These are phyloP conservation scores for Zanthoxylum bungeanum DNA, from an alignment of 345 rosid genomes.

Conservation along the genomic window DNA sequence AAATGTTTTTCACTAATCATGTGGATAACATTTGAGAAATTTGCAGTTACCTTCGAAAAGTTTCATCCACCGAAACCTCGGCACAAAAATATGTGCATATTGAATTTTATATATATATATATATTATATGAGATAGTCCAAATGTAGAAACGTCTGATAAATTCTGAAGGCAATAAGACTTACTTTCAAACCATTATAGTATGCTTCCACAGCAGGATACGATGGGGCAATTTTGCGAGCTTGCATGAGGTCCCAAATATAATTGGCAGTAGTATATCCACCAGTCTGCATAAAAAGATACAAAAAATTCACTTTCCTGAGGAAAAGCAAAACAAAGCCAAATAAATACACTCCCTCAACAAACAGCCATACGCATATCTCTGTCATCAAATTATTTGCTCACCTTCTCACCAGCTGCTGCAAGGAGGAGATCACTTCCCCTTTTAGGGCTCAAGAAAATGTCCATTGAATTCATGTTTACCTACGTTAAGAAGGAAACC, in stretches of 20 bases:
- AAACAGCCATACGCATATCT: constrained; percentile 4
- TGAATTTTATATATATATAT: not conserved
- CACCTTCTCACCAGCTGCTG: constrained; percentile 92
- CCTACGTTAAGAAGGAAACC: constrained; percentile 38
- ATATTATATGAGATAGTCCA: too few relatives aligned
- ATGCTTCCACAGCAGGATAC: constrained; percentile 70
- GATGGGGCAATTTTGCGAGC: constrained; percentile 45
- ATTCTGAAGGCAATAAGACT: constrained; percentile 16
- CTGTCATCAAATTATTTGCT: not conserved
- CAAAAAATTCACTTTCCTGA: not conserved
- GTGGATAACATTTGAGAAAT: not conserved
- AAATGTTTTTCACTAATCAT: not conserved
- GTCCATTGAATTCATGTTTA: constrained; percentile 52
- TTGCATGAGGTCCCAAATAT: constrained; percentile 89
- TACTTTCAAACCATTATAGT: constrained; percentile 80
- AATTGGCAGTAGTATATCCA: constrained; percentile 84
- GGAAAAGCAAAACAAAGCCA: not conserved
- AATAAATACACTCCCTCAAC: not conserved
- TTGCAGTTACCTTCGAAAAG: not conserved
- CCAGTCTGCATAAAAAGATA: constrained; percentile 51
- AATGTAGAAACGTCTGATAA: not conserved
- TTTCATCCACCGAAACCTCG: not conserved
- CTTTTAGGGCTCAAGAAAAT: constrained; percentile 50
- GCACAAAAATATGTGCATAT: not conserved
- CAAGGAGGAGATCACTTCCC: constrained; percentile 75